Evolutionary conservation across 148 eudicot species (phyloP), one percentile per base, ranked within the genome.

Genomic region (Amaranthus palmeri): DNA sequence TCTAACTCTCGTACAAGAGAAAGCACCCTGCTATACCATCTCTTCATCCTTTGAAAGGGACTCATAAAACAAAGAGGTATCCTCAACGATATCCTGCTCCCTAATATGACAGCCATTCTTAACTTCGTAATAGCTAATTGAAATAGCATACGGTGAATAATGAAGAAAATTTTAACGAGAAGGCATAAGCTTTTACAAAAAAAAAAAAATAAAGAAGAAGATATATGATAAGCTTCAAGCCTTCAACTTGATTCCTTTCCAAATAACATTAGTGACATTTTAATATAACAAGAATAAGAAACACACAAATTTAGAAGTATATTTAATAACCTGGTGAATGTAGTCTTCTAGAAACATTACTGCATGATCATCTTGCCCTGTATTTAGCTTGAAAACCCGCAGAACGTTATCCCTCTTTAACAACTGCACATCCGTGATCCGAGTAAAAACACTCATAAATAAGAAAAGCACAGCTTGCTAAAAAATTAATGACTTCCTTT

Each of bases 311-410:
- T 41, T 43, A 52, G 15, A 17, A 5, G 9, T 41, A 36, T 60
- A 72, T 25, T n/a, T 57, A 53, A 57, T 56, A 75, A 89, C 98
- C 98, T 89, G 96, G 51, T 79, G 81, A 52, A 86, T 58, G 79
- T 95, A 95, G 85, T 91, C 96, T 43, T 95, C 97, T 72, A 83
- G 54, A 85, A 95, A 89, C 98, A 95, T 89, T 77, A 95, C 73
- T 41, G 97, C 98, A 72, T 95, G 97, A 87, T 95, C 98, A 77
- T 95, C 98, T 77, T 95, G 96, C 69, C 98, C 98, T 43, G 96
- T 88, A 81, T 84, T 95, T 72, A 95, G 77, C 83, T 95, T 95
- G 69, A 95, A 95, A 71, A 89, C 74, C 45, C 93, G 90, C 58
- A 95, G 51, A 68, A 86, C 82, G 78, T 78, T 82, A n/a, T 91